phyloP scores from a whole-genome alignment of 106 monocot genomes.

The Dioscorea alata region DNA sequence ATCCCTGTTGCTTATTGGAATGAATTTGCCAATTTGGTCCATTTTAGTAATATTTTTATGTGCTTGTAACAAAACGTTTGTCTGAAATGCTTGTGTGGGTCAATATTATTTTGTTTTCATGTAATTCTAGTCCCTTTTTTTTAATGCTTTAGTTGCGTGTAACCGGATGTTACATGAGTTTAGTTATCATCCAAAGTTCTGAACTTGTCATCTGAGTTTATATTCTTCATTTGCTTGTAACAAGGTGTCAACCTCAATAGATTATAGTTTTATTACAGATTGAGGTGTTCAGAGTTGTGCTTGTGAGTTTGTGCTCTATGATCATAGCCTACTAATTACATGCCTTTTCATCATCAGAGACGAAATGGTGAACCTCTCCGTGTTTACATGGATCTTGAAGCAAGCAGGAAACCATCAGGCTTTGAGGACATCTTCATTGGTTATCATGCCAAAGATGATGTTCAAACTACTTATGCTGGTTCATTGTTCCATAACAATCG shows the following conservation, averaged over 20 bases:
- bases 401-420: constrained; percentile 61
- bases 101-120: too few species aligned
- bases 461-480: constrained; percentile 88
- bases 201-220: too few species aligned
- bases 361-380: constrained; percentile 69
- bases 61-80: too few species aligned
- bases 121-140: too few species aligned
- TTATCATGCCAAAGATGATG: constrained; percentile 80
- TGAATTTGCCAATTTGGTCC: too few species aligned
- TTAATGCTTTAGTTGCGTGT: too few species aligned
- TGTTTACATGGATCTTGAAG: constrained; percentile 85
- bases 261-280: not conserved
- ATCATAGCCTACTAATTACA: not conserved
- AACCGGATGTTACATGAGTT: too few species aligned
- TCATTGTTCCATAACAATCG: constrained; percentile 65
- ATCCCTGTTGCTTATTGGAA: too few species aligned
- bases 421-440: constrained; percentile 87
- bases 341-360: constrained; percentile 33
- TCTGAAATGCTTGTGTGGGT: too few species aligned
- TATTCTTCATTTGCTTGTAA: not conserved
- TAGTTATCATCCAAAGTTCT: too few species aligned
- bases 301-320: not conserved
- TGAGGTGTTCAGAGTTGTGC: too few species aligned
- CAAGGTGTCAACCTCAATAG: not conserved
- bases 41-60: too few species aligned